Percentiles rank a stretch among this genome's conserved stretches.
phyloP scores from a whole-genome alignment of 495 filamentous ascomycete genomes.

The Hyaloscypha bicolor region DNA sequence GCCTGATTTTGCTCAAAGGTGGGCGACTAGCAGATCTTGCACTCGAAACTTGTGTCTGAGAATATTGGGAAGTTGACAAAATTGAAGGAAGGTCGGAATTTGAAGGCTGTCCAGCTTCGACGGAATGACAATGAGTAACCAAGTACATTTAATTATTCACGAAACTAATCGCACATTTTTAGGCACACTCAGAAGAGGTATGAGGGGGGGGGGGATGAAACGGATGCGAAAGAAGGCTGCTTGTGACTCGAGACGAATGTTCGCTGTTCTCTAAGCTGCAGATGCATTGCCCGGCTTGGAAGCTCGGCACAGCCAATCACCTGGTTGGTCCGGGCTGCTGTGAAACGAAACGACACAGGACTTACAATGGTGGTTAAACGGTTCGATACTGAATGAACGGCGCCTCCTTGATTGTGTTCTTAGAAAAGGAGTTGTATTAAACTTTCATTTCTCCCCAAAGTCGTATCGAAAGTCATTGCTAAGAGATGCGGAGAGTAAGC shows the following conservation, averaged over 20 bases:
- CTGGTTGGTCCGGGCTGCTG: background rate
- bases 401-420: no score
- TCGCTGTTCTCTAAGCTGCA: background rate
- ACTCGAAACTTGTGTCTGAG: background rate
- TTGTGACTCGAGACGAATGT: slow-evolving; percentile 8
- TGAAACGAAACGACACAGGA: no score
- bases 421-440: no score
- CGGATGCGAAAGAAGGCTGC: background rate
- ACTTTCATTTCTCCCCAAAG: background rate
- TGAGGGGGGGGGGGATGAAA: background rate
- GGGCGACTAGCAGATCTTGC: background rate
- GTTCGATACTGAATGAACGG: no score
- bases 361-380: no score
- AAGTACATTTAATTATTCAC: background rate
- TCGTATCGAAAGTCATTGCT: background rate
- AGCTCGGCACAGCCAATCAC: background rate
- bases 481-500: background rate
- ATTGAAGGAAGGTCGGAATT: background rate
- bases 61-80: background rate
- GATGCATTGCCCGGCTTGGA: background rate
- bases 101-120: background rate
- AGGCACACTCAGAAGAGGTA: background rate
- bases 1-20: background rate
- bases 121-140: background rate
- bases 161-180: background rate